Evolutionary conservation across 2,329 filamentous ascomycete species (phyloP), one percentile per base, ranked within the genome.

Genomic region (Fusarium sp.): DNA sequence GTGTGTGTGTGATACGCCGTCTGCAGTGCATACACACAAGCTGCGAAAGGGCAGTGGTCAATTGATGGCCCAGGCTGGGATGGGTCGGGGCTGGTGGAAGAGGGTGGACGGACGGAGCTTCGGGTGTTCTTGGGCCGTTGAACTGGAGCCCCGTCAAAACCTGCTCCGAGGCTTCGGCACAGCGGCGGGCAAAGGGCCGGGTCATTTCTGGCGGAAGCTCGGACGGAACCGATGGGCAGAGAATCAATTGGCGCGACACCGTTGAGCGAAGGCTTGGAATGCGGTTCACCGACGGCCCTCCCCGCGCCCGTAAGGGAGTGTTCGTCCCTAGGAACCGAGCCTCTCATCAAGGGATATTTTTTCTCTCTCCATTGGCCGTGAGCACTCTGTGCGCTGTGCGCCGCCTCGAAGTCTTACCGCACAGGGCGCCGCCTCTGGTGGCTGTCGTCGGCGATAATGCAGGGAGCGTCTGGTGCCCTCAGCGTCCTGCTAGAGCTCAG

Each of bases 381-480:
- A 56, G 34, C 63, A 40, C 59, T 59, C 24, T 29, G 64, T 58
- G 67, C 56, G 67, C 68, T 62, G 58, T 66, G 61, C 45, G 65
- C 42, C 40, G 18, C 42, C 42, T 35, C 45, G 29, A 62, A 31
- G 62, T 64, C 45, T 64, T 56, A 57, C 57, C 57, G 57, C 24
- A 52, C 47, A 52, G 47, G 47, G 47, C 47, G 16, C 47, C 47
- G 7, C 31, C 45, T 24, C 61, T 57, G 59, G 37, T 62, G 63
- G 37, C 34, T 47, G 56, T 60, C 29, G 47, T 40, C 37, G 42
- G 40, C 35, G 24, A 22, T 31, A 35, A 31, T 60, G 67, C 72
- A 74, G 62, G 72, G 73, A 57, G 29, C 63, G 47, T 71, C 37
- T 38, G 35, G 34, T 76, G 67, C 52, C 66, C 75, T 71, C 64